Base-by-base conservation (phyloP, 768 basidiomycete species). In the Paxillus rubicundulus region DNA sequence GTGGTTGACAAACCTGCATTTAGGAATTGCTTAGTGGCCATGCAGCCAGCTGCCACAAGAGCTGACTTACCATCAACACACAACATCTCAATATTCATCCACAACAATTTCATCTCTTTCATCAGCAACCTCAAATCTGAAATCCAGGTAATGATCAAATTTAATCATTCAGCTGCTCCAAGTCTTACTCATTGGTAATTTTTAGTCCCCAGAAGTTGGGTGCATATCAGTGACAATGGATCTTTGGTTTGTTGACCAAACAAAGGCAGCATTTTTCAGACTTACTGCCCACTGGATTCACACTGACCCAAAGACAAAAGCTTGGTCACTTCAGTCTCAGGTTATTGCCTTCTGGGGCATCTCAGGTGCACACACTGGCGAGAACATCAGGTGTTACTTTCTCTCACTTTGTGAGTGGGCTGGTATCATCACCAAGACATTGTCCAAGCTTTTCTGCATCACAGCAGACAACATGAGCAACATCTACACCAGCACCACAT, bases 331-430 rank as follows among this genome's bases (percentile, higher is more conserved):
- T n/a, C 18, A 51, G 1, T n/a, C n/a, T n/a, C 58, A 59, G 27
- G 67, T 70, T 0, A 37, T 69, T 10, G 66, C 58, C 3, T 64
- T 70, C 40, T 45, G 55, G n/a, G 36, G 30, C 2, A 49, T 71
- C 2, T 53, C 20, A 13, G 63, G 70, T 1, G 53, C 37, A 2
- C 68, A 72, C 38, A 49, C 24, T 40, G 66, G 71, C 10, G 33
- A 59, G 4, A 71, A 70, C 32, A 52, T 72, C 0, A 66, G 62
- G 2, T 39, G 53, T 1, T 69, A 68, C 36, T 61, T 70, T 37
- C 13, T 66, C 2, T 53, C 52, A 3, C 37, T 70, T 7, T 60
- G 57, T n/a, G n/a, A n/a, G n/a, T n/a, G n/a, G n/a, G n/a, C n/a
- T n/a, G n/a, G n/a, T n/a, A n/a, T n/a, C n/a, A n/a, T n/a, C n/a